These are phyloP conservation scores for Fimicolochytrium jonesii DNA, from an alignment of 192 early-diverging fungal species.

Conservation along the genomic window DNA sequence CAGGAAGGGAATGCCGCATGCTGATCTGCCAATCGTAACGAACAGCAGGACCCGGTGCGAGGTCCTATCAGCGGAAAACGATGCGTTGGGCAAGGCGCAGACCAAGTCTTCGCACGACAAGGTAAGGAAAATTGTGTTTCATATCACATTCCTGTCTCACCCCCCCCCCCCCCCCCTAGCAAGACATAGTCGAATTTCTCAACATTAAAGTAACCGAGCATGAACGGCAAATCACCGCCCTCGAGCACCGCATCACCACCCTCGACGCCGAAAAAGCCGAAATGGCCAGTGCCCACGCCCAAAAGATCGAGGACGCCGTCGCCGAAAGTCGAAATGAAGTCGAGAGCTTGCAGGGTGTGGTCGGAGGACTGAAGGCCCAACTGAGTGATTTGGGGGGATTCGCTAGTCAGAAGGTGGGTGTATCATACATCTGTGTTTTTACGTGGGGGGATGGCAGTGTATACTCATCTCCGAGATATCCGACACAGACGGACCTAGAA, in stretches of 20 bases:
- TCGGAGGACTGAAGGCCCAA: conserved; percentile 44
- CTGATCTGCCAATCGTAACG: background rate
- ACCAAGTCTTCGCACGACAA: conserved; percentile 53
- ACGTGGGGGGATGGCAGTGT: too few species aligned
- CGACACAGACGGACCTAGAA: too few species aligned
- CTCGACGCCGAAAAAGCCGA: conserved; percentile 47
- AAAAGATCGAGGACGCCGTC: conserved; percentile 29
- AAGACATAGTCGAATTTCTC: conserved; percentile 65
- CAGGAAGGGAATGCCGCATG: too few species aligned
- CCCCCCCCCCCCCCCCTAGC: conserved; percentile 26
- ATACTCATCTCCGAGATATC: too few species aligned
- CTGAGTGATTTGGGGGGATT: conserved; percentile 48
- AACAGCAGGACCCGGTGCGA: conserved; percentile 52
- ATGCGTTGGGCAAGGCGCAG: conserved; percentile 43
- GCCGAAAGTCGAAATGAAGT: conserved; percentile 28
- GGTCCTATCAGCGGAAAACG: conserved; percentile 43
- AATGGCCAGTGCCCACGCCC: conserved; percentile 30
- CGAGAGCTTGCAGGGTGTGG: conserved; percentile 33
- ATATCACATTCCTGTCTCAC: background rate
- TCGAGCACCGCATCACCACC: conserved; percentile 35
- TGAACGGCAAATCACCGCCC: conserved; percentile 45
- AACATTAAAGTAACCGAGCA: conserved; percentile 62
- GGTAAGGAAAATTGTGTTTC: conserved; percentile 14
- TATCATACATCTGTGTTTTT: too few species aligned
- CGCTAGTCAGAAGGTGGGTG: conserved; percentile 35